Evolutionary conservation across 139 green algal species (phyloP).

Genomic region (Closterium sp.): DNA sequence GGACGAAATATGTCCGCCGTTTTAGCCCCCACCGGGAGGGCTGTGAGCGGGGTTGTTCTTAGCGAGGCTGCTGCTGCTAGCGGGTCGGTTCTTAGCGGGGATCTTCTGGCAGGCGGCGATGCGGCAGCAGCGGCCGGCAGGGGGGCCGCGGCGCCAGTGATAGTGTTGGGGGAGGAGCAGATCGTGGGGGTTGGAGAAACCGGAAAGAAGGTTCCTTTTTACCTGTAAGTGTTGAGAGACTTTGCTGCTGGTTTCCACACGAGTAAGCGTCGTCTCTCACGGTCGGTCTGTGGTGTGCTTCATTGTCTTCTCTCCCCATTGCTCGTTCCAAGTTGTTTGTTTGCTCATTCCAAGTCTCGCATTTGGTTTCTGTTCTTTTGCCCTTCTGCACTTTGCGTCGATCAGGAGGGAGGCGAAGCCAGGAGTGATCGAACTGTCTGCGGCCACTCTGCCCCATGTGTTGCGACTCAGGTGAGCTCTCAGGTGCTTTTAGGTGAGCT

Average conservation of each 20-base stretch:
- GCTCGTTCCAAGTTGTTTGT: background rate
- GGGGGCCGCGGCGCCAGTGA: background rate
- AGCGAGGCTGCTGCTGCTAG: background rate
- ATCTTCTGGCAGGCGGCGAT: background rate
- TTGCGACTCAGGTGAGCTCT: background rate
- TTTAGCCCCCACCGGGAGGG: background rate
- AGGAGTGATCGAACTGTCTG: background rate
- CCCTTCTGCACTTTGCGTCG: too few relatives aligned
- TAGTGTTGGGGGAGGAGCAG: background rate
- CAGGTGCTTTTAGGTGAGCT: too few relatives aligned
- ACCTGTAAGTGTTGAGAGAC: background rate
- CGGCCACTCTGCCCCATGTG: background rate
- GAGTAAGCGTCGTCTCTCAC: background rate
- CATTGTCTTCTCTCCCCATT: background rate
- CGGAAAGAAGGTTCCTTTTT: background rate
- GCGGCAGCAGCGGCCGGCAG: background rate
- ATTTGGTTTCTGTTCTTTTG: too few relatives aligned
- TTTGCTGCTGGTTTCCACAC: background rate
- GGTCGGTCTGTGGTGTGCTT: background rate
- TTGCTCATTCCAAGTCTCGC: background rate
- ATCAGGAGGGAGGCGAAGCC: too few relatives aligned
- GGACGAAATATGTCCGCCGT: background rate
- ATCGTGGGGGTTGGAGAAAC: background rate
- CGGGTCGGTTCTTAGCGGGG: background rate
- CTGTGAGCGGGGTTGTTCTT: background rate